These are phyloP conservation scores for Xylariaceae sp. DNA, from an alignment of 2,329 filamentous ascomycete species.

Conservation along the genomic window DNA sequence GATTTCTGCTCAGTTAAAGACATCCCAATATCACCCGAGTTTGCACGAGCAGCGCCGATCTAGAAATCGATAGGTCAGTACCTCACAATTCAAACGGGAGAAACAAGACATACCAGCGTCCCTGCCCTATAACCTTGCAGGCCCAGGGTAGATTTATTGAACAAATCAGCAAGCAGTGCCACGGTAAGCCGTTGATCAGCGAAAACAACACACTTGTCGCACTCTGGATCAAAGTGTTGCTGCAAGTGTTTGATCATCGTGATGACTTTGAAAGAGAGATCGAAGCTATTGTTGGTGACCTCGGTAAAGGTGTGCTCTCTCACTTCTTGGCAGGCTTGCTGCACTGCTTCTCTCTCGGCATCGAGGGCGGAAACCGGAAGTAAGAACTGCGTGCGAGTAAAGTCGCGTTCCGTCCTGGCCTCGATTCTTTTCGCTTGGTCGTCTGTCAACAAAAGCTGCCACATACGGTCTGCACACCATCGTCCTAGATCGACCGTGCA, in stretches of 20 bases:
- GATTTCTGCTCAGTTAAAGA: slow-evolving; percentile 72
- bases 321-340: slow-evolving; percentile 55
- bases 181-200: slow-evolving; percentile 77
- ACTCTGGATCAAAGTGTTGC: slow-evolving; percentile 56
- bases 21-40: slow-evolving; percentile 55
- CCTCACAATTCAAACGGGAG: not conserved
- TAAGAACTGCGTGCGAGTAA: slow-evolving; percentile 28
- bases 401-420: slow-evolving; percentile 45
- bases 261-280: slow-evolving; percentile 70
- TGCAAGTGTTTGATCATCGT: slow-evolving; percentile 57
- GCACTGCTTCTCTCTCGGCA: slow-evolving; percentile 40
- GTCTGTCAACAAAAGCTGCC: slow-evolving; percentile 66
- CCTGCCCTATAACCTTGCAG: slow-evolving; percentile 54
- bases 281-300: slow-evolving; percentile 27
- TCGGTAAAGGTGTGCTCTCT: slow-evolving; percentile 43
- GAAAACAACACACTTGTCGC: slow-evolving; percentile 79
- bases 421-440: slow-evolving; percentile 59
- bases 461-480: slow-evolving; percentile 83
- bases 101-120: slow-evolving; percentile 45
- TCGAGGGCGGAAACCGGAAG: slow-evolving; percentile 24
- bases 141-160: slow-evolving; percentile 51
- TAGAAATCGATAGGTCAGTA: slow-evolving; percentile 22
- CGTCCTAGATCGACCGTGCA: slow-evolving; percentile 66
- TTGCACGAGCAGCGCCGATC: slow-evolving; percentile 41
- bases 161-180: slow-evolving; percentile 64